Evolutionary conservation across 306 rosid genomes (phyloP), one percentile per base, ranked within the genome.

Genomic region (Crotalaria pallida): DNA sequence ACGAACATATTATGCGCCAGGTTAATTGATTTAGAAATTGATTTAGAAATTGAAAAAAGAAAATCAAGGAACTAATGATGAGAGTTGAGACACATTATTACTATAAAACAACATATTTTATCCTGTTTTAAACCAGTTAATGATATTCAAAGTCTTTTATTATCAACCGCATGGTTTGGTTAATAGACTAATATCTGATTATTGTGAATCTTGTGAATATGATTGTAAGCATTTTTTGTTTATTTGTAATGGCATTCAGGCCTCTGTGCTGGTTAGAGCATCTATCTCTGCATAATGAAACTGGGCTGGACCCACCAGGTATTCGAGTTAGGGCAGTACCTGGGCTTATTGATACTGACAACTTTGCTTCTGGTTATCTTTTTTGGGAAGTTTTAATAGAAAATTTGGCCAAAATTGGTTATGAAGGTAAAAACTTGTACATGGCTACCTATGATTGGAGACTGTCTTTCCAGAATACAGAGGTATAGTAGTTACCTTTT

Each of bases 391-490:
- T 83, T 75, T 83, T 89, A 27, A 84, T 92, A 10, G 87, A 86
- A 65, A 92, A 84, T 80, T 66, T 89, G 83, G 95, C 96, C 11
- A 80, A 77, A 83, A 73, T 92, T 82, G 96, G 98, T 21, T 92
- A 92, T 62, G 98, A 92, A 63, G 88, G 82, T 76, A 92, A 84
- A 83, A 89, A 86, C 69, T 68, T 92, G 81, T 63, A 87, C 48
- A 88, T 89, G 96, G 87, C 83, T 61, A 66, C 86, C 18, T 86
- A 92, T 82, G 96, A 92, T 53, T 92, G 98, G 98, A 84, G 96
- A 69, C 69, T 88, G n/a, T 90, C 92, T 23, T 92, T 89, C 80
- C 92, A 92, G 55, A 89, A 88, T 41, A 92, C 96, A 12, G 89
- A 86, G 95, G 98, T 89, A 66, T 58, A 51, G 0, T 69, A 22